phyloP scores from a whole-genome alignment of 495 filamentous ascomycete species.

The Lichina pygmaea region DNA sequence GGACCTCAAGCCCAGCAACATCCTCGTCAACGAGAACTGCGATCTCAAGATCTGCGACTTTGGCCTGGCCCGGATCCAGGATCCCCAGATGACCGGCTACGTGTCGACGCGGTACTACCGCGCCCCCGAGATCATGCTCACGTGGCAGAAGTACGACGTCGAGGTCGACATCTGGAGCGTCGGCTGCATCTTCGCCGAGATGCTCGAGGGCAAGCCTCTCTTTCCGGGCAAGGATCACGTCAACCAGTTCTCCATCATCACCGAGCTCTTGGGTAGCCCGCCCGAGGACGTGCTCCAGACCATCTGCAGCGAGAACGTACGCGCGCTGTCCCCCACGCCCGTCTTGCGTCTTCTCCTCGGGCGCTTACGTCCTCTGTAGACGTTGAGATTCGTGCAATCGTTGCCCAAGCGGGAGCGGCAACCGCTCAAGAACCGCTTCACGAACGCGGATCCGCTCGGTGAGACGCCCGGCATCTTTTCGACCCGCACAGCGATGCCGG shows the following conservation, averaged over 20 bases:
- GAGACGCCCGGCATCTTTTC: constrained; percentile 7
- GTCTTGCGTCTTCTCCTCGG: not conserved
- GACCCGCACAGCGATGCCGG: not conserved
- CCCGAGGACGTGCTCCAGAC: constrained; percentile 96
- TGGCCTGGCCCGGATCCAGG: constrained; percentile 86
- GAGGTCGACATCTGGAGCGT: constrained; percentile 99
- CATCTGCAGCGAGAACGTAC: constrained; percentile 92
- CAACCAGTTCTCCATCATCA: constrained; percentile 99
- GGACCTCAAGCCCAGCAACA: constrained; percentile 94
- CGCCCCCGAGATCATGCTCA: constrained; percentile 98
- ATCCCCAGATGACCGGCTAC: constrained; percentile 99
- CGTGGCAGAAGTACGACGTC: constrained; percentile 98
- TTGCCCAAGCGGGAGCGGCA: constrained; percentile 87
- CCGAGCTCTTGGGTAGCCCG: constrained; percentile 88
- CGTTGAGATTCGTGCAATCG: constrained; percentile 88
- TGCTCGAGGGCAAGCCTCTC: constrained; percentile 93
- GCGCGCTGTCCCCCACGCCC: constrained; percentile 7
- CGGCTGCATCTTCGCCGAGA: constrained; percentile 96
- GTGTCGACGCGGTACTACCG: constrained; percentile 97
- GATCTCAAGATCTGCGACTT: constrained; percentile 99
- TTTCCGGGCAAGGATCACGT: constrained; percentile 99
- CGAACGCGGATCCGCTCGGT: constrained; percentile 85
- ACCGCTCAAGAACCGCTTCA: constrained; percentile 76
- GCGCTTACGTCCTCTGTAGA: constrained; percentile 23
- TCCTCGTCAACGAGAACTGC: constrained; percentile 97